Conservation (phyloP, 179 eudicot species). For the Beta corolliflora region DNA sequence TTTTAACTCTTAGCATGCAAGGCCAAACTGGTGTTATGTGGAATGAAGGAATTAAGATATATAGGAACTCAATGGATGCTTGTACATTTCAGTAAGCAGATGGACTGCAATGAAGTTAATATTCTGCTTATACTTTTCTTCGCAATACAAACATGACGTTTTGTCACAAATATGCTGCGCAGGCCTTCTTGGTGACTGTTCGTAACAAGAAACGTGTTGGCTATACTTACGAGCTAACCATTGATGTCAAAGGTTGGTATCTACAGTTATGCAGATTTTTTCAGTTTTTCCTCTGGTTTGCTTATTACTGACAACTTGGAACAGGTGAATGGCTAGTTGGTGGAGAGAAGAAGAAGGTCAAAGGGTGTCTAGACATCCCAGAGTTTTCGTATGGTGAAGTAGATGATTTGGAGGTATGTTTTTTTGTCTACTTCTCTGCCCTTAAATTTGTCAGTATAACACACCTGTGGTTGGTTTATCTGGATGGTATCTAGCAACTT, state of each 20-base stretch:
- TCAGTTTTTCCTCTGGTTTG: neutral
- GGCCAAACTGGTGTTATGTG: neutral
- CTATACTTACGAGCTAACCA: conserved; percentile 79
- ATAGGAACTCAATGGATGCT: neutral
- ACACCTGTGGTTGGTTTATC: neutral
- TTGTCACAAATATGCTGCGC: conserved; percentile 25
- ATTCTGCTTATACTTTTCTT: neutral
- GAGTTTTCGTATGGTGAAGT: conserved; percentile 96
- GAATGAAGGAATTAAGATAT: neutral
- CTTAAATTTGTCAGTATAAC: neutral
- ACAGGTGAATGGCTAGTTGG: conserved; percentile 88
- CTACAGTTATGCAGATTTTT: neutral
- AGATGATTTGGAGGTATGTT: conserved; percentile 84
- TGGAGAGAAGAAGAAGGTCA: conserved; percentile 66
- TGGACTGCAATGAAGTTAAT: neutral
- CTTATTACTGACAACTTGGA: conserved; percentile 13
- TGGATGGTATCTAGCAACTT: neutral
- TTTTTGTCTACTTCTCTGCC: neutral
- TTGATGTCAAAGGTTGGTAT: conserved; percentile 71
- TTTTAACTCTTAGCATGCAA: neutral
- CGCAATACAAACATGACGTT: neutral
- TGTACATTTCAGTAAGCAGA: neutral
- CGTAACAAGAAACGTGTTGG: conserved; percentile 97
- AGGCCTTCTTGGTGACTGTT: conserved; percentile 93
- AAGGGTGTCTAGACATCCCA: conserved; percentile 63